Conservation (phyloP, 148 eudicot species). For the Pouteria glomerata region DNA sequence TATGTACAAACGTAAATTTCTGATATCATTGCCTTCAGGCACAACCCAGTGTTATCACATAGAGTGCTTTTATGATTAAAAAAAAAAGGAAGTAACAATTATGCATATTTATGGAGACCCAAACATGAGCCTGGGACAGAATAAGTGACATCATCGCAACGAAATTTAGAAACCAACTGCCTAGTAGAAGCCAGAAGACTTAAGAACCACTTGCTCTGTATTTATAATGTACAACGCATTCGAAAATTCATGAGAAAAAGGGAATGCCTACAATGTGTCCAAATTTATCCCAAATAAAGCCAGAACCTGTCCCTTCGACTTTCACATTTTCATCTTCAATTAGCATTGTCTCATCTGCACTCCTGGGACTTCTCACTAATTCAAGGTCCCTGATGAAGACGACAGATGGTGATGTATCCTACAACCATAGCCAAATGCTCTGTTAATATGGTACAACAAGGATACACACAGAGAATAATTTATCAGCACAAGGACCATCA, state of each 20-base stretch:
- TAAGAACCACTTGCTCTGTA: not conserved
- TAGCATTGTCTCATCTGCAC: slow-evolving; percentile 29
- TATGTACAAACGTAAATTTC: not conserved
- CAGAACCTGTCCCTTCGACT: slow-evolving; percentile 95
- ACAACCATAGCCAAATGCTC: slow-evolving; percentile 12
- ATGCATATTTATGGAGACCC: not conserved
- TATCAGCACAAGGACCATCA: not conserved
- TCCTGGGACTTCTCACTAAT: slow-evolving; percentile 38
- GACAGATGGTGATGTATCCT: slow-evolving; percentile 86
- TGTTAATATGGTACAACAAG: slow-evolving; percentile 5
- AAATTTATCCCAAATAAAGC: slow-evolving; percentile 93
- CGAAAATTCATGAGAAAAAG: not conserved
- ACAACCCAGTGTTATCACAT: not conserved
- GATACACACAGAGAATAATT: not conserved
- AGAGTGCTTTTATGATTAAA: not conserved
- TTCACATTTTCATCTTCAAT: slow-evolving; percentile 53
- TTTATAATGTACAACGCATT: not conserved
- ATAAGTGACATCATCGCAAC: not conserved
- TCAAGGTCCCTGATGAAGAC: slow-evolving; percentile 74
- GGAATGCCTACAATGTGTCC: slow-evolving; percentile 80
- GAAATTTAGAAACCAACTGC: not conserved
- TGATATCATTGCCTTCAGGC: not conserved
- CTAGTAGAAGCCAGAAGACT: not conserved
- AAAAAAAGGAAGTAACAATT: not conserved
- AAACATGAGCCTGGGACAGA: not conserved